Evolutionary conservation across 2,329 filamentous ascomycete species (phyloP), one percentile per base, ranked within the genome.

Genomic region (Fusarium sp.): DNA sequence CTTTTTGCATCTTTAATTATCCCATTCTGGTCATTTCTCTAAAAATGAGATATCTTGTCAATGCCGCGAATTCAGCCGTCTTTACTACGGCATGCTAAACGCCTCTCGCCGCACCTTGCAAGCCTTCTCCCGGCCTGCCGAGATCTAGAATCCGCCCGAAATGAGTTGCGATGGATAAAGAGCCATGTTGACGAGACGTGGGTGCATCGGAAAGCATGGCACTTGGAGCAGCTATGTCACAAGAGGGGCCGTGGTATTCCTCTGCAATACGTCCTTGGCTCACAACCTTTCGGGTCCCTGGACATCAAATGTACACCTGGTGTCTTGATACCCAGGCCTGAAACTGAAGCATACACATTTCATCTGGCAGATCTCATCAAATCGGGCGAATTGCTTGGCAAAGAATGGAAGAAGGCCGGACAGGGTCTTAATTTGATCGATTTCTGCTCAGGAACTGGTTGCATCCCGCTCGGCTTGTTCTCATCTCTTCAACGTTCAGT

Each of bases 401-500:
- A 52, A 20, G 41, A 45, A 8, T n/a, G 64, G 45, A 72, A 76
- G 14, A 37, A 54, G 20, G 25, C 37, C 5, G 41, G 66, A 9
- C 45, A 66, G 76, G 71, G 78, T 18, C 76, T 97, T 14, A 88
- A 87, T 14, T 85, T 98, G 45, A 82, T 98, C 10, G 97, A 99
- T 82, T 86, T 98, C 34, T 98, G 97, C 82, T 95, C 95, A 0
- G 97, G 97, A 11, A 94, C 94, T 6, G 97, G 97, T 6, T 98
- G 96, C 83, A 97, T 98, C 72, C 89, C 95, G 0, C 88, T 98
- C 10, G 88, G 94, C 4, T 87, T 98, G 8, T 90, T 93, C 71
- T 86, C 91, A 39, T 86, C 92, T 11, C 87, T 95, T 41, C 82
- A 83, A 20, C 67, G 80, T 77, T 77, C 82, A 23, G 82, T 85